Percentiles rank a stretch among this genome's conserved stretches.
These are phyloP conservation scores for Purpureocillium takamizusanense DNA, from an alignment of 2,329 filamentous ascomycete genomes.

Conservation along the genomic window DNA sequence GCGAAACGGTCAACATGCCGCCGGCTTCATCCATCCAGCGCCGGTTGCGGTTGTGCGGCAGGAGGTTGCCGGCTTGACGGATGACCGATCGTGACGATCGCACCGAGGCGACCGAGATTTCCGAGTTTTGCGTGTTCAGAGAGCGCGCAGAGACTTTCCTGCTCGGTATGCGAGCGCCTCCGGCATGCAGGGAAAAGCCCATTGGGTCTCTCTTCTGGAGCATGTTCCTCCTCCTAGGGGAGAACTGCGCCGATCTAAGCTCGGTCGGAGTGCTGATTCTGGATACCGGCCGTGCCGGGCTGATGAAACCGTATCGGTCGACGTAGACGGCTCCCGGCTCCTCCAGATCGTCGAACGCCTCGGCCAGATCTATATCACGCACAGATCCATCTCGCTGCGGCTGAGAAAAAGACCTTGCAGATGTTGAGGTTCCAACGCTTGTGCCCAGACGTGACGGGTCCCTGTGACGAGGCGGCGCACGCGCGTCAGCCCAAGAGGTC, in stretches of 20 bases:
- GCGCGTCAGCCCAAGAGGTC: constrained; percentile 16
- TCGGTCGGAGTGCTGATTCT: constrained; percentile 31
- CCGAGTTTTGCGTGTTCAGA: constrained; percentile 47
- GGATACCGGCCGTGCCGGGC: constrained; percentile 30
- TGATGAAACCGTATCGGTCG: constrained; percentile 62
- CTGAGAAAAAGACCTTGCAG: constrained; percentile 34
- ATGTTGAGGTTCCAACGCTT: constrained; percentile 26
- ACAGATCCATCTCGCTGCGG: constrained; percentile 29
- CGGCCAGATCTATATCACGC: constrained; percentile 39
- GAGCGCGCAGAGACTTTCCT: constrained; percentile 50
- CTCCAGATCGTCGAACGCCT: constrained; percentile 59
- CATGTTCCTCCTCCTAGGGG: constrained; percentile 37
- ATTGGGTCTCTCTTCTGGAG: constrained; percentile 26
- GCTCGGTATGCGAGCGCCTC: constrained; percentile 33
- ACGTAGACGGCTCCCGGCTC: constrained; percentile 52
- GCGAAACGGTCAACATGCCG: constrained; percentile 55
- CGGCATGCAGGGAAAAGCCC: constrained; percentile 30
- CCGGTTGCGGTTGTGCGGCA: constrained; percentile 53
- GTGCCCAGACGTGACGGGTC: constrained; percentile 19
- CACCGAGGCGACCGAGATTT: constrained; percentile 39
- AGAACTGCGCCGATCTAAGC: constrained; percentile 30
- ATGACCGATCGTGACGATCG: constrained; percentile 46
- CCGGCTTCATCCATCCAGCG: constrained; percentile 55
- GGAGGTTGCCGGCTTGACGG: constrained; percentile 47
- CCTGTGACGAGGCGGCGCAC: constrained; percentile 12